Evolutionary conservation across 495 filamentous ascomycete genomes (phyloP), one percentile per base, ranked within the genome.

Genomic region (Cercophora scortea): DNA sequence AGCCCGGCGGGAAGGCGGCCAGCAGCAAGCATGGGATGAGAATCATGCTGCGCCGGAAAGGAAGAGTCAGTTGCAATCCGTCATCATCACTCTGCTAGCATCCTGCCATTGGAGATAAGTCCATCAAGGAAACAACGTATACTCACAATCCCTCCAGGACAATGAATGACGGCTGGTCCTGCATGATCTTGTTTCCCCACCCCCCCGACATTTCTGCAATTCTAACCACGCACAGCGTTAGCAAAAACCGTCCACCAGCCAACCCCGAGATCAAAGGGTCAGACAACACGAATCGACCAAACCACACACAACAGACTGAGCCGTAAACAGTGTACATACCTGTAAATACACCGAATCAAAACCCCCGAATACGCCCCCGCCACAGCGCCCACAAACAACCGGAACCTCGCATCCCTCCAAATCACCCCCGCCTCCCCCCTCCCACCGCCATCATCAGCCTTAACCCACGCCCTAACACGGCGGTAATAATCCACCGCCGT

Each of bases 141-240:
- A 61, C 67, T 66, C 51, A 72, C 70, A 66, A 65, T 54, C 64
- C 61, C 61, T 88, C 84, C 39, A 88, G 67, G 11, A 79, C 74
- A 16, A 85, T 73, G 58, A 87, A 87, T 15, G 78, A 76, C 18
- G 71, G 58, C 65, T 87, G 79, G 53, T 83, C 77, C 56, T 80
- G 81, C 83, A 87, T 87, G 55, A 86, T 73, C 0, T 71, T 60
- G 61, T 79, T 84, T 6, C 80, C 80, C 83, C 83, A 88, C 10
- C 85, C 85, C 9, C 80, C 82, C 6, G 78, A 76, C 79, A 87
- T 84, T 63, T 85, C 80, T 0, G 79, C 78, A 42, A 86, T 80
- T 52, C 78, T 78, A 40, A 11, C 2, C 2, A 25, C 15, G 5
- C 58, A 47, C 4, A 13, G 9, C 0, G 25, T 51, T 41, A 13